Evolutionary conservation across 805 yeast genomes (phyloP).

Genomic region (Yamadazyma paraphyllophila): DNA sequence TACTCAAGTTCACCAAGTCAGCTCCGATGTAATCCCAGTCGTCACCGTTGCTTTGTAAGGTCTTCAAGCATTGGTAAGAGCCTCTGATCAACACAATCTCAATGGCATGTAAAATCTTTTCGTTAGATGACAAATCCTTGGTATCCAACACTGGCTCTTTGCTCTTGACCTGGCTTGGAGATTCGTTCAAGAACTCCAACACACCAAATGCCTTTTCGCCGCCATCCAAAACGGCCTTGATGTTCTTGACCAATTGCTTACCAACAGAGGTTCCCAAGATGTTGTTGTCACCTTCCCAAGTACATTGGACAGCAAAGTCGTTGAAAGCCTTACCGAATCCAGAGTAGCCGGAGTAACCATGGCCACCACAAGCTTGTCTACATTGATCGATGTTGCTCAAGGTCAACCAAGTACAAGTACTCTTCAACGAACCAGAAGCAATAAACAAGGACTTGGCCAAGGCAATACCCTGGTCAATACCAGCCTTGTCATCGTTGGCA

Average conservation of each 20-base stretch:
- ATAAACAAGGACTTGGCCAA: conserved; percentile 43
- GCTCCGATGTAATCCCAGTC: conserved; percentile 38
- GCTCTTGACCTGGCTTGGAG: conserved; percentile 18
- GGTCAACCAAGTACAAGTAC: conserved; percentile 45
- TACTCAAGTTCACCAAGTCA: conserved; percentile 39
- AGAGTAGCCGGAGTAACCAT: conserved; percentile 44
- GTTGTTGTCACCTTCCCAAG: conserved; percentile 51
- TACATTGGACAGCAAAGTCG: conserved; percentile 48
- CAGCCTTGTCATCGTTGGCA: conserved; percentile 29
- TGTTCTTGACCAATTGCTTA: conserved; percentile 36
- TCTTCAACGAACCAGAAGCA: conserved; percentile 45
- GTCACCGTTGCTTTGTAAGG: conserved; percentile 23
- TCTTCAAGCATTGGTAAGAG: conserved; percentile 26
- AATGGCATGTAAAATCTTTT: conserved; percentile 34
- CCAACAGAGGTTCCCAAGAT: conserved; percentile 45
- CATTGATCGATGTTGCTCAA: conserved; percentile 41
- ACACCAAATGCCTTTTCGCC: conserved; percentile 35
- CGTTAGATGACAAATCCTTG: conserved; percentile 26
- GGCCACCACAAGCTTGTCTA: conserved; percentile 49
- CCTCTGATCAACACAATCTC: conserved; percentile 40
- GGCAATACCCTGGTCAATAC: conserved; percentile 33
- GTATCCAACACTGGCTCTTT: conserved; percentile 29
- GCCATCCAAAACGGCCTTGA: conserved; percentile 25
- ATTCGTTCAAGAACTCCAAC: conserved; percentile 32
- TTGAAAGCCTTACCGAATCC: conserved; percentile 45